Evolutionary conservation across 164 flowering plant genomes (phyloP), one percentile per base, ranked within the genome.

Genomic region (Stephania yunnanensis): DNA sequence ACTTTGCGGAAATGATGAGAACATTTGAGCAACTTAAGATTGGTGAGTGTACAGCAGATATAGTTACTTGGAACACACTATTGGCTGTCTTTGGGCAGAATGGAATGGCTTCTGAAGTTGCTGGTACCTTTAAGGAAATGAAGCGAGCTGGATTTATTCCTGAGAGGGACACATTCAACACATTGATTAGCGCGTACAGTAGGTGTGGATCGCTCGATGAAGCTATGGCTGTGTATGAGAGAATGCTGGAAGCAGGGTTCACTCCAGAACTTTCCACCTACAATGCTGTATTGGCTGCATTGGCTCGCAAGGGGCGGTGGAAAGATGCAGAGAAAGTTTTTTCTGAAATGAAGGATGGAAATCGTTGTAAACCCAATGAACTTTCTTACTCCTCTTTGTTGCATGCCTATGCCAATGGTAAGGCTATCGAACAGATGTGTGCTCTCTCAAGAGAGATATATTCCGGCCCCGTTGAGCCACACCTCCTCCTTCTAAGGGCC

Each of bases 51-150:
- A 64, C 78, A 22, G 93, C 98, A 0, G 97, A 95, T 84, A 89
- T 95, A 71, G 95, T 92, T 52, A 93, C 99, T 42, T 95, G 99
- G 99, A 95, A 93, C 74, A 88, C 94, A 20, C 87, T 93, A 70
- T 71, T 93, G 83, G 85, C 93, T 5, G 97, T 93, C 30, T 92
- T 95, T 84, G 99, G 97, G 67, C 94, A 92, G 78, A 95, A 91
- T 79, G 94, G 92, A 44, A 89, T 93, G 99, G 94, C 88, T 71
- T 79, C 92, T 0, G 97, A 93, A 82, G 94, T 95, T 5, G 87
- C 93, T 0, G 92, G 90, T 45, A 90, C 92, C 45, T 93, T 95
- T 80, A 87, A 83, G 83, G 98, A 96, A 83, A 94, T 96, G 99
- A 91, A 96, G 81, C 87, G 86, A 76, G 92, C 93, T 7, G 99